Evolutionary conservation across 129 eudicot genomes (phyloP), one percentile per base, ranked within the genome.

Genomic region (Lonicera japonica): DNA sequence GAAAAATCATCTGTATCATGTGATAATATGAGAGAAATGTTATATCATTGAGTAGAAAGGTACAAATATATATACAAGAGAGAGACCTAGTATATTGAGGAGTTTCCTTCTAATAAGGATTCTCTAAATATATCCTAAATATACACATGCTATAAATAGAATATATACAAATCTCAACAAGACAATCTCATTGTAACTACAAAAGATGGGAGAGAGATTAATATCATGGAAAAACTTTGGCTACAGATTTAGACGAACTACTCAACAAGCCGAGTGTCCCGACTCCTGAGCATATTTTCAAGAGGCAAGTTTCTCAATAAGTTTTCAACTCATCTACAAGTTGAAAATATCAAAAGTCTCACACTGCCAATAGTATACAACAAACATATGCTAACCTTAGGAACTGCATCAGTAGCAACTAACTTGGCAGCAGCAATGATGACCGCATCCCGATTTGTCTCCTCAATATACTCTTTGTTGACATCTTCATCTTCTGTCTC

Each of bases 401-500:
- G 89, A 72, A 94, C 92, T 62, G 83, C 75, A 68, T 85, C 87
- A 57, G 56, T 75, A 53, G 89, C 83, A 72, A 94, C 85, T 78
- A 94, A 73, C 72, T 94, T 85, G 41, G 86, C 77, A 40, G 90
- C 89, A 76, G 89, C 95, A 77, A 88, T 81, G 84, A 94, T 85
- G 63, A 83, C 78, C 0, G 94, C 75, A 67, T 94, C 99, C 61
- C 78, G 71, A 60, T 76, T 94, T 53, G 91, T 85, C 67, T 88
- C 96, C 82, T 94, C 99, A 48, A 83, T 64, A 40, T 94, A 94
- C 74, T 94, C 99, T 75, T 77, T 81, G 68, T 79, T 85, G 57
- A 68, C 92, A 72, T 92, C 96, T 82, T 83, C 95, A 25, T 85
- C 99, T 63, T 94, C 95, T 1, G 78, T 77, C 55, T 92, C 96